Percentiles rank a stretch among this genome's conserved stretches.
These are phyloP conservation scores for Curvularia sp. DNA, from an alignment of 2,329 filamentous ascomycete species.

Conservation along the genomic window DNA sequence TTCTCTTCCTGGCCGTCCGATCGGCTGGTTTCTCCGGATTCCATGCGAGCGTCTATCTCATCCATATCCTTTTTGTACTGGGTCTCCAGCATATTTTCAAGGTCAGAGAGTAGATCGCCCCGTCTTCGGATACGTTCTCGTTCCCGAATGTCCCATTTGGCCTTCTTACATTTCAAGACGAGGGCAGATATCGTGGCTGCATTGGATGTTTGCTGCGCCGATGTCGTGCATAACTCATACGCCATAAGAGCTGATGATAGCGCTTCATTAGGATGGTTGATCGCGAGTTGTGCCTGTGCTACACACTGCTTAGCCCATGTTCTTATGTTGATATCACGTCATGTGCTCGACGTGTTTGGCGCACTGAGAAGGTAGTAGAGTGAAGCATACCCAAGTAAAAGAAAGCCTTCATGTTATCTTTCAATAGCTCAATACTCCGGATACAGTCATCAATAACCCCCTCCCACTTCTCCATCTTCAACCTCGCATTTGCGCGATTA, in stretches of 20 bases:
- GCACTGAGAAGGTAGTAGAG: background rate
- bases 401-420: constrained; percentile 77
- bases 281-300: constrained; percentile 80
- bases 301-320: constrained; percentile 22
- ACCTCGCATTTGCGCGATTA: constrained; percentile 83
- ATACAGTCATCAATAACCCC: constrained; percentile 79
- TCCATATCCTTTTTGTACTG: constrained; percentile 45
- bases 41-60: constrained; percentile 49
- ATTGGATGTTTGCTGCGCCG: constrained; percentile 66
- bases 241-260: constrained; percentile 73
- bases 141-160: constrained; percentile 81
- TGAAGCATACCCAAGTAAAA: constrained; percentile 68
- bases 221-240: constrained; percentile 70
- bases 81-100: constrained; percentile 56
- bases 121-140: constrained; percentile 63
- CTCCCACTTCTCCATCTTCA: constrained; percentile 76
- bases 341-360: background rate
- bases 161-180: constrained; percentile 82
- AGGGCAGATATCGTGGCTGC: constrained; percentile 74
- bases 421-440: constrained; percentile 72
- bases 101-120: constrained; percentile 65
- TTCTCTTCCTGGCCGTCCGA: constrained; percentile 58
- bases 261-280: constrained; percentile 75
- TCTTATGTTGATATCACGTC: background rate
- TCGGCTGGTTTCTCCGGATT: constrained; percentile 48